Evolutionary conservation across 768 basidiomycete species (phyloP).

Genomic region (Mycena floridula): DNA sequence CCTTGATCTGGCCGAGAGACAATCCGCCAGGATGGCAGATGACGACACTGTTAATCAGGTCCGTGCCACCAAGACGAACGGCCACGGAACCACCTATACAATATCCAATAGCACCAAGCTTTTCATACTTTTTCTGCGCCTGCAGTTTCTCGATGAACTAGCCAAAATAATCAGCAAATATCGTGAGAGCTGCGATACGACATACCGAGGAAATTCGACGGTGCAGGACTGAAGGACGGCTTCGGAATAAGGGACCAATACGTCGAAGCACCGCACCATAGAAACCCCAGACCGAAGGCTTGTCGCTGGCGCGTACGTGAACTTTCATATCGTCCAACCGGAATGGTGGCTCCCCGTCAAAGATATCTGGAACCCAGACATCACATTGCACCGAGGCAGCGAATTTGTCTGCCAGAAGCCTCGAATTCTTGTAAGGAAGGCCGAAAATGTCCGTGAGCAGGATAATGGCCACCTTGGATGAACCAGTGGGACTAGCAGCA

Average conservation of each 20-base stretch:
- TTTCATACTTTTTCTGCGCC: constrained; percentile 33
- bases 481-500: constrained; percentile 22
- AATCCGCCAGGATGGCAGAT: constrained; percentile 35
- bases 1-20: constrained; percentile 25
- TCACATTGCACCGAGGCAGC: constrained; percentile 45
- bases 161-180: background rate
- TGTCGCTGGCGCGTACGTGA: constrained; percentile 27
- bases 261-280: constrained; percentile 21
- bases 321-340: constrained; percentile 16
- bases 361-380: constrained; percentile 61
- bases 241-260: constrained; percentile 22
- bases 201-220: constrained; percentile 13
- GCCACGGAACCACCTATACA: constrained; percentile 36
- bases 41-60: constrained; percentile 30
- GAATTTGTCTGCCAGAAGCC: constrained; percentile 51
- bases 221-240: constrained; percentile 26
- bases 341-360: constrained; percentile 38
- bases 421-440: constrained; percentile 43
- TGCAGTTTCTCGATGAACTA: constrained; percentile 33
- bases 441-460: constrained; percentile 56
- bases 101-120: constrained; percentile 38
- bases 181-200: background rate
- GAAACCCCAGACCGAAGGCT: constrained; percentile 18
- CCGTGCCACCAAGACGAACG: constrained; percentile 30
- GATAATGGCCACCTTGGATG: constrained; percentile 38